Evolutionary conservation across 495 filamentous ascomycete species (phyloP).

Genomic region (Xanthoparmelia taractica): DNA sequence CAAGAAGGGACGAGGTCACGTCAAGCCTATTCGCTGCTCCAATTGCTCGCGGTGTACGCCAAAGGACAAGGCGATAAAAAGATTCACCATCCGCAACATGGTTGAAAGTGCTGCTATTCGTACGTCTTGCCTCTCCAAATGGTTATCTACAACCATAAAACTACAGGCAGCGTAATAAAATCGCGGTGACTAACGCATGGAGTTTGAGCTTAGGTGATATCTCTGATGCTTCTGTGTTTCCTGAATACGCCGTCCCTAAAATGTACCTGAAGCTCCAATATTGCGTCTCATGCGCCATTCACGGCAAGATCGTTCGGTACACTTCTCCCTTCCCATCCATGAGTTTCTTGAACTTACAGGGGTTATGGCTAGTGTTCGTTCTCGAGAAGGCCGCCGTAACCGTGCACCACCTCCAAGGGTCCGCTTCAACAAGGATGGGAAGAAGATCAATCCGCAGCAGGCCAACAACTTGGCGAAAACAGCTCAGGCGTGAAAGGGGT

Average conservation of each 20-base stretch:
- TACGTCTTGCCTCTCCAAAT: constrained; percentile 59
- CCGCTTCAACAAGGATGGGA: constrained; percentile 99
- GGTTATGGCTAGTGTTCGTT: constrained; percentile 68
- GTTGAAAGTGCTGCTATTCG: constrained; percentile 98
- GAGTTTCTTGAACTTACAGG: not conserved
- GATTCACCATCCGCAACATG: constrained; percentile 99
- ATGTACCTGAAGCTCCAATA: constrained; percentile 99
- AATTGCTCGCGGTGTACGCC: constrained; percentile 99
- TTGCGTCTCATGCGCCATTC: constrained; percentile 99
- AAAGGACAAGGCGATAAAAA: constrained; percentile 99
- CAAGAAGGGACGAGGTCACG: constrained; percentile 99
- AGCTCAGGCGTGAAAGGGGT: constrained; percentile 37
- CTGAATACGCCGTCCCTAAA: constrained; percentile 98
- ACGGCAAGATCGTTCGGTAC: constrained; percentile 99
- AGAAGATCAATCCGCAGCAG: constrained; percentile 96
- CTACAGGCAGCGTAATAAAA: not conserved
- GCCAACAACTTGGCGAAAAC: constrained; percentile 48
- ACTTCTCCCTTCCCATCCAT: constrained; percentile 29
- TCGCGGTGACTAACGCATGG: not conserved
- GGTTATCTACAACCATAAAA: too few relatives aligned
- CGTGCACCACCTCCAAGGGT: constrained; percentile 94
- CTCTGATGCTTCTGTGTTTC: constrained; percentile 97
- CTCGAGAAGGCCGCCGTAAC: constrained; percentile 95
- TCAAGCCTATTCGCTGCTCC: constrained; percentile 99
- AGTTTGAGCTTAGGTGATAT: constrained; percentile 74